Evolutionary conservation across 1,284 basidiomycete genomes (phyloP).

Genomic region (Dichomitus squalens): DNA sequence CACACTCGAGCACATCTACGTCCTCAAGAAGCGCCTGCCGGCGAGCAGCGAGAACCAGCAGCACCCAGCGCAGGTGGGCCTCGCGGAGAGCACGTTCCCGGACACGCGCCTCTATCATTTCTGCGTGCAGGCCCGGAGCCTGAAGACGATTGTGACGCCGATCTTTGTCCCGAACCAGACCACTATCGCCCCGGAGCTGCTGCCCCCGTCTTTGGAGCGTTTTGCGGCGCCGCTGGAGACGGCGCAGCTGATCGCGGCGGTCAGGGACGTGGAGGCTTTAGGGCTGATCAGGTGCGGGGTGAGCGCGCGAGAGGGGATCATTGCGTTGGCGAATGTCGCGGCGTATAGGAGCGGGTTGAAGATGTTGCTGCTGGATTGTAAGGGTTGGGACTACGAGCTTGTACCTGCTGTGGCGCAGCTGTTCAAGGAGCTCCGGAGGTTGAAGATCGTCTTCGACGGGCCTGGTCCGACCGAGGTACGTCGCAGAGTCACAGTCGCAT

Average conservation of each 20-base stretch:
- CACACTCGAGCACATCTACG: constrained; percentile 36
- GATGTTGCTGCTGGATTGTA: constrained; percentile 31
- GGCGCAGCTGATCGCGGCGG: constrained; percentile 18
- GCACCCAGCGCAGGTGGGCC: neutral
- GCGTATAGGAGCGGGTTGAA: constrained; percentile 20
- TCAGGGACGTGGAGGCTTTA: constrained; percentile 27
- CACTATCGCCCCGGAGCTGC: constrained; percentile 27
- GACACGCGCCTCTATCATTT: constrained; percentile 29
- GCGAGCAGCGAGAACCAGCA: neutral
- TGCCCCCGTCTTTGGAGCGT: constrained; percentile 30
- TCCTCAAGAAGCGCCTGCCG: constrained; percentile 31
- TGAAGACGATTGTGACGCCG: constrained; percentile 30
- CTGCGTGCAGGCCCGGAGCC: constrained; percentile 25
- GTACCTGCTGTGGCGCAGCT: constrained; percentile 29
- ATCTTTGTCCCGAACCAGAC: constrained; percentile 27
- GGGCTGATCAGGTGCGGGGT: constrained; percentile 28
- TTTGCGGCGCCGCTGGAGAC: constrained; percentile 33
- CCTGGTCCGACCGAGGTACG: constrained; percentile 31
- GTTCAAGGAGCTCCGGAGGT: constrained; percentile 30
- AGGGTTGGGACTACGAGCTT: constrained; percentile 35
- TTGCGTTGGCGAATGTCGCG: constrained; percentile 24
- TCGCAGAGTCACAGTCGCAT: neutral
- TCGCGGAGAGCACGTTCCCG: constrained; percentile 26
- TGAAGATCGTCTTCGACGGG: constrained; percentile 30
- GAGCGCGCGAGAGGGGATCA: constrained; percentile 25